Percentiles rank a stretch among this genome's conserved stretches.
Evolutionary conservation across 2,329 filamentous ascomycete species (phyloP).

Genomic region (Penicillium nordicum): DNA sequence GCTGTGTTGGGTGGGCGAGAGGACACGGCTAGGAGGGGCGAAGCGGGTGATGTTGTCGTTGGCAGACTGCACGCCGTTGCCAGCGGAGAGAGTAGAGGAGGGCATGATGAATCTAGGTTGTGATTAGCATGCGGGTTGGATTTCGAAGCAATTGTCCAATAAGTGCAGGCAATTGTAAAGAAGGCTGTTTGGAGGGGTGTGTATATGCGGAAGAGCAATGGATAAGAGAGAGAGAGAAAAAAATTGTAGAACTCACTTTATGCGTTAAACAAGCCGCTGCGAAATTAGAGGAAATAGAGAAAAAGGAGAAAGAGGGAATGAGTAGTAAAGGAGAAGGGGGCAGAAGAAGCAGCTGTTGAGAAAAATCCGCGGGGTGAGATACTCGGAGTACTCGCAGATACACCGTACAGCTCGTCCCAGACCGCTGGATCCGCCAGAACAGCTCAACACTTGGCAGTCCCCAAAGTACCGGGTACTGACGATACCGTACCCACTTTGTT

Average conservation of each 20-base stretch:
- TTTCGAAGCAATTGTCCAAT: neutral
- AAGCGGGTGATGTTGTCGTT: conserved; percentile 99
- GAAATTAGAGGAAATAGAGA: conserved; percentile 17
- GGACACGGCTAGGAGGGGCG: conserved; percentile 81
- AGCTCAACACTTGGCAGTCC: conserved; percentile 23
- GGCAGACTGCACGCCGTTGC: conserved; percentile 63
- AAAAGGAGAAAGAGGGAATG: conserved; percentile 16
- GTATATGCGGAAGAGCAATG: conserved; percentile 10
- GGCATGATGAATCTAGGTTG: conserved; percentile 51
- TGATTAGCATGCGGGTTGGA: conserved; percentile 3
- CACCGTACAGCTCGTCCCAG: conserved; percentile 28
- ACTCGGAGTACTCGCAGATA: conserved; percentile 26
- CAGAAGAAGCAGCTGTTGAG: conserved; percentile 21
- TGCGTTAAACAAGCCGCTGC: conserved; percentile 20
- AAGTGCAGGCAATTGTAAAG: neutral
- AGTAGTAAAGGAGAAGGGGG: conserved; percentile 17
- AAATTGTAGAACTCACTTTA: conserved; percentile 12
- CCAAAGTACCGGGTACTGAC: conserved; percentile 24
- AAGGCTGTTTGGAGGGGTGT: neutral
- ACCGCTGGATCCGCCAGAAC: conserved; percentile 2
- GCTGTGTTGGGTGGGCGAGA: conserved; percentile 84
- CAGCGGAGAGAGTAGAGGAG: conserved; percentile 48
- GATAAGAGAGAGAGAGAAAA: conserved; percentile 5
- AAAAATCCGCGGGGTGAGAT: conserved; percentile 24
- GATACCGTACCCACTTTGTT: conserved; percentile 8